Evolutionary conservation across 495 filamentous ascomycete genomes (phyloP).

Genomic region (Neurospora sp.): DNA sequence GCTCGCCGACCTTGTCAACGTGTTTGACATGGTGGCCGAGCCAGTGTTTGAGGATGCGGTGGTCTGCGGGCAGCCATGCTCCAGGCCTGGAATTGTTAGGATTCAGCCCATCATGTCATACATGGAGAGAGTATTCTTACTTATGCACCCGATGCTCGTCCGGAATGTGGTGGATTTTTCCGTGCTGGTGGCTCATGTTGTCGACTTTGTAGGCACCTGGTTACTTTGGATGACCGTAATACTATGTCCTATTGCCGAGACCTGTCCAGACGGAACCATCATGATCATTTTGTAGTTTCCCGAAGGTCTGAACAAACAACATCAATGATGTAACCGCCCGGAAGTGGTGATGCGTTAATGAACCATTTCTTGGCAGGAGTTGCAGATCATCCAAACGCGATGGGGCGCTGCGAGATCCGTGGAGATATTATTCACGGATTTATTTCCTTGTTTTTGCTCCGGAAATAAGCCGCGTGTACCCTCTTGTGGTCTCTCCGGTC

Average conservation of each 20-base stretch:
- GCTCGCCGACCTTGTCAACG: slow-evolving; percentile 29
- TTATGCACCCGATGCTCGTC: slow-evolving; percentile 26
- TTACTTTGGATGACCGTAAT: not conserved
- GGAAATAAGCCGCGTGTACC: slow-evolving; percentile 22
- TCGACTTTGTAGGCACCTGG: not conserved
- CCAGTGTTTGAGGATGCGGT: slow-evolving; percentile 42
- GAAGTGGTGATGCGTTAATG: not conserved
- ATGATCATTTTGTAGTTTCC: not conserved
- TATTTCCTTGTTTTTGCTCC: slow-evolving; percentile 3
- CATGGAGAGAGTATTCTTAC: slow-evolving; percentile 14
- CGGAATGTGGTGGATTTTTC: slow-evolving; percentile 35
- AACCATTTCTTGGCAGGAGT: not conserved
- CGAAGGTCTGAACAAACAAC: not conserved
- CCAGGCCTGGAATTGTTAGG: slow-evolving; percentile 28
- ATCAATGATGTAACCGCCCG: not conserved
- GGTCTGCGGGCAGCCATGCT: slow-evolving; percentile 43
- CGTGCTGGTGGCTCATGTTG: slow-evolving; percentile 36
- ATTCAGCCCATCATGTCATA: not conserved
- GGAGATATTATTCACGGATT: not conserved
- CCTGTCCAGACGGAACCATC: not conserved
- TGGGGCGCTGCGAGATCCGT: not conserved
- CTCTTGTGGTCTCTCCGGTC: slow-evolving; percentile 34
- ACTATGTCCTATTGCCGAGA: not conserved
- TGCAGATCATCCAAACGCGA: no score
- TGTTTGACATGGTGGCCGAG: slow-evolving; percentile 34